Evolutionary conservation across 768 basidiomycete genomes (phyloP), one percentile per base, ranked within the genome.

Genomic region (Paxillus ammoniavirescens): DNA sequence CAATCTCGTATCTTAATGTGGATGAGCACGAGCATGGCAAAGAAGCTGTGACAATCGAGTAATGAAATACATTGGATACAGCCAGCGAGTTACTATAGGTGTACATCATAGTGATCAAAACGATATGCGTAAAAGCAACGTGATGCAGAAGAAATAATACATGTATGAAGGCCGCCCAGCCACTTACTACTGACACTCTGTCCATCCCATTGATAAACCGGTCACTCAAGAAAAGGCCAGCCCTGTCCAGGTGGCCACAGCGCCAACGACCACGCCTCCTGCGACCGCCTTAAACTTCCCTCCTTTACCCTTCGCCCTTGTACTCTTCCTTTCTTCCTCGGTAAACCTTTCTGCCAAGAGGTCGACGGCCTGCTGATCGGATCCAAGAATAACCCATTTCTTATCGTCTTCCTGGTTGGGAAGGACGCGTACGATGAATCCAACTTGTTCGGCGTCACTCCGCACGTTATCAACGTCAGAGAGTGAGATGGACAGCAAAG

Each of bases 191-290:
- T 26, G 2, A 26, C 26, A 26, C 26, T 31, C 31, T 8, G 35
- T 14, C 12, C 13, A 13, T 14, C 35, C 21, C 28, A 48, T 52
- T 35, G 17, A 28, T 14, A 28, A 47, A 49, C 45, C 30, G 18
- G 40, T 46, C 26, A 42, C 40, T 78, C 56, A 81, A 59, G 67
- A 78, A 74, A 73, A 72, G 31, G 84, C 84, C 49, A 85, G 73
- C 14, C 82, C 81, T 17, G 80, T 80, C 73, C 77, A 83, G 46
- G 82, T 75, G 40, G 82, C 82, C 7, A 83, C 80, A 38, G 80
- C 83, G 38, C 84, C 84, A 17, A 84, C 76, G 15, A 84, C 73
- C n/a, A 77, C 81, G 43, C 79, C 82, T 15, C 81, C 78, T 55
- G 82, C 82, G 47, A 75, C 78, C 42, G 75, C 76, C 44, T 69